These are phyloP conservation scores for Schoenoplectus tabernaemontani DNA, from an alignment of 202 grass and related monocot genomes.

Conservation along the genomic window DNA sequence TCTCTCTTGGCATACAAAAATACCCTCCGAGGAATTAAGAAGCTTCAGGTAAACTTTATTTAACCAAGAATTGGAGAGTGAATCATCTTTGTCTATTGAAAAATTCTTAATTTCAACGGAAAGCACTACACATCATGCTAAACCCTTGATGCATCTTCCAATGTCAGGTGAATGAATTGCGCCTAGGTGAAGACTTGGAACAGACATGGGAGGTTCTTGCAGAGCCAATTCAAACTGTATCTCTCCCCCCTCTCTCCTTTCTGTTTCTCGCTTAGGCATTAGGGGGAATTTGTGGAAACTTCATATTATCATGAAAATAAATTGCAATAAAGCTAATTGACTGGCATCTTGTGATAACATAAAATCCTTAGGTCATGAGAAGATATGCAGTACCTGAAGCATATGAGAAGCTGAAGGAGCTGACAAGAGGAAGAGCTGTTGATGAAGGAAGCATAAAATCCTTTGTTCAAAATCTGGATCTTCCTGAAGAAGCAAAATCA, in stretches of 20 bases:
- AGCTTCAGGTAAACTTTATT: slow-evolving; percentile 50
- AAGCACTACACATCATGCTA: neutral
- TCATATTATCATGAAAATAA: neutral
- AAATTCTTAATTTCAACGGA: neutral
- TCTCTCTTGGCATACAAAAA: slow-evolving; percentile 87
- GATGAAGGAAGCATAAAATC: slow-evolving; percentile 62
- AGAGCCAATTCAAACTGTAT: slow-evolving; percentile 88
- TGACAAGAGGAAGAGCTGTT: slow-evolving; percentile 66
- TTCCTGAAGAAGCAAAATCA: slow-evolving; percentile 37
- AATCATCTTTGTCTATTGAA: neutral
- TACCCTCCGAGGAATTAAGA: slow-evolving; percentile 73
- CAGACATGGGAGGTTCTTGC: slow-evolving; percentile 92
- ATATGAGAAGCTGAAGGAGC: slow-evolving; percentile 90
- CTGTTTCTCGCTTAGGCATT: neutral
- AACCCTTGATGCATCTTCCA: neutral
- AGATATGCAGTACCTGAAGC: slow-evolving; percentile 73
- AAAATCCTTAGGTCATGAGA: slow-evolving; percentile 70
- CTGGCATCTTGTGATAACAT: neutral
- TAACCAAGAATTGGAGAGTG: neutral
- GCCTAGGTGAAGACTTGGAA: slow-evolving; percentile 72
- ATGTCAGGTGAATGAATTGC: slow-evolving; percentile 58
- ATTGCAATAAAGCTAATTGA: neutral
- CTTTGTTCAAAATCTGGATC: slow-evolving; percentile 63
- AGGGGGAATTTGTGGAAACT: neutral
- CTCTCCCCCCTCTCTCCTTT: neutral